These are phyloP conservation scores for Acer yangbiense DNA, from an alignment of 345 rosid genomes.

Conservation along the genomic window DNA sequence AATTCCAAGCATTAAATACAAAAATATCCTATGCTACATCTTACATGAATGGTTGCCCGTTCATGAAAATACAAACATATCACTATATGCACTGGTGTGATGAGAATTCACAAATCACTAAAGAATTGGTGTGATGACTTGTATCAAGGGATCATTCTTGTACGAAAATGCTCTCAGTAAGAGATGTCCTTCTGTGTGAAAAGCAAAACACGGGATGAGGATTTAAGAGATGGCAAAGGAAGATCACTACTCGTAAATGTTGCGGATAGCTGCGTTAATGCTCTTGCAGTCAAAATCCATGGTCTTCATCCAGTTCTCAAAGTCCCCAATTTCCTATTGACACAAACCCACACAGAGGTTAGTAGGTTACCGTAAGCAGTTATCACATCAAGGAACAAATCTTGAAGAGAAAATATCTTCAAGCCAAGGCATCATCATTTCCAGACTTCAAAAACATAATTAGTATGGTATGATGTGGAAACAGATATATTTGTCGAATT, in stretches of 20 bases:
- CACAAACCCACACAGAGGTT: background rate
- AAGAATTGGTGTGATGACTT: background rate
- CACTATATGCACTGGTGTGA: no score
- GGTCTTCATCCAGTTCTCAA: slow-evolving; percentile 95
- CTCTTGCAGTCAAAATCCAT: slow-evolving; percentile 90
- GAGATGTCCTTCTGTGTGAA: background rate
- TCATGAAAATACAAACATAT: background rate
- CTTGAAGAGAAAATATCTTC: background rate
- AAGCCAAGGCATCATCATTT: background rate
- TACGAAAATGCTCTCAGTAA: background rate
- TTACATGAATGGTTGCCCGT: background rate
- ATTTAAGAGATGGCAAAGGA: background rate
- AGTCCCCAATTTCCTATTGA: slow-evolving; percentile 83
- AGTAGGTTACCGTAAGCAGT: background rate
- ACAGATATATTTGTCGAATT: background rate
- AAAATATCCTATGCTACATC: background rate
- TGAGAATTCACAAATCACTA: background rate
- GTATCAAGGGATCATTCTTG: background rate
- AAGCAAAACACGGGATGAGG: background rate
- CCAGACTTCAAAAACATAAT: background rate
- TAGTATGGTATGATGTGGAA: background rate
- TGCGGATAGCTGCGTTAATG: slow-evolving; percentile 71
- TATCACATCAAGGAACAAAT: background rate
- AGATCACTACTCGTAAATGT: slow-evolving; percentile 56
- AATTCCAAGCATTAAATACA: background rate